Evolutionary conservation across 2,329 filamentous ascomycete genomes (phyloP).

Genomic region (Trichoderma atroviride): DNA sequence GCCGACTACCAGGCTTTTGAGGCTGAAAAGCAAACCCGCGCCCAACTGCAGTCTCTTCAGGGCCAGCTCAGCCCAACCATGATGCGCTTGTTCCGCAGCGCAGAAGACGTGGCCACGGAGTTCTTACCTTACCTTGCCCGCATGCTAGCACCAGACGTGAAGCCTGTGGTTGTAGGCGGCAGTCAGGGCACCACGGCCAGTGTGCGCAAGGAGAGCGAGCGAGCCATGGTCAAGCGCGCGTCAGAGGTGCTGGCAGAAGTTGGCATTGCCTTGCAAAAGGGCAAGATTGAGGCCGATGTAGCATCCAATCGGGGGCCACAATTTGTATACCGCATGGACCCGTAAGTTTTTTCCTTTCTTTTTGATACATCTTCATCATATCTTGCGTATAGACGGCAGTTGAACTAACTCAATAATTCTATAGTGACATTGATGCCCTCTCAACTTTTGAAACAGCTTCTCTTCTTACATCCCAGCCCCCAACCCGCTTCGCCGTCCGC

Average conservation of each 20-base stretch:
- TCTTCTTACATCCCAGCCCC: slow-evolving; percentile 61
- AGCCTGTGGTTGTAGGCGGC: slow-evolving; percentile 80
- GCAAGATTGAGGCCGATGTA: slow-evolving; percentile 73
- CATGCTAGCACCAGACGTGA: slow-evolving; percentile 86
- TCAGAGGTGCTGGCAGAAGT: slow-evolving; percentile 82
- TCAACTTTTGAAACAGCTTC: slow-evolving; percentile 72
- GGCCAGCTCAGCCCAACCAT: slow-evolving; percentile 71
- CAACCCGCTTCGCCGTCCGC: slow-evolving; percentile 87
- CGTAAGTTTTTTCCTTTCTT: slow-evolving; percentile 58
- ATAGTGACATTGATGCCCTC: slow-evolving; percentile 73
- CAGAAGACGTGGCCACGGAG: slow-evolving; percentile 76
- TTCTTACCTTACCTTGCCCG: slow-evolving; percentile 82
- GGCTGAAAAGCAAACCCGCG: slow-evolving; percentile 74
- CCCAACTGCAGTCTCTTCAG: slow-evolving; percentile 74
- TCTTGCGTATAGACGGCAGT: too few species aligned
- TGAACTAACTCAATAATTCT: background rate
- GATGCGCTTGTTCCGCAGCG: slow-evolving; percentile 75
- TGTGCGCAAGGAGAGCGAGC: slow-evolving; percentile 85
- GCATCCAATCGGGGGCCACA: slow-evolving; percentile 60
- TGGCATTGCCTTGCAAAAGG: slow-evolving; percentile 78
- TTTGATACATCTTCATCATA: background rate
- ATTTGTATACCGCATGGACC: slow-evolving; percentile 94
- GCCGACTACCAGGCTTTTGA: slow-evolving; percentile 84
- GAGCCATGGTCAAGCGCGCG: slow-evolving; percentile 75
- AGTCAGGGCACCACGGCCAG: slow-evolving; percentile 72